These are phyloP conservation scores for Eimeria falciformis DNA, from an alignment of 169 alveolate genomes.

Conservation along the genomic window DNA sequence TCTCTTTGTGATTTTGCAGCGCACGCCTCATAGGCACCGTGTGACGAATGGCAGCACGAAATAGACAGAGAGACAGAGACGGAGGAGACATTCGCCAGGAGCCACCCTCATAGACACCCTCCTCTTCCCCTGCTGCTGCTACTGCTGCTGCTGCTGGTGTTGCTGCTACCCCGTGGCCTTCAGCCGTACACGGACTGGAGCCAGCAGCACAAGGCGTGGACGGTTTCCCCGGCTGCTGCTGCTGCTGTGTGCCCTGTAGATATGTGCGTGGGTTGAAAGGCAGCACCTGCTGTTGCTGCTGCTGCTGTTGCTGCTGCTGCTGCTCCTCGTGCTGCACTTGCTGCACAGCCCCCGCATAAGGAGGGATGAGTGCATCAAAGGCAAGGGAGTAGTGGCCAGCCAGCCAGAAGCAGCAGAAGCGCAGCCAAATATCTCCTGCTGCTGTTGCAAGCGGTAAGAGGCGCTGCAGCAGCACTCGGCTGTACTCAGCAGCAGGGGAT, in stretches of 20 bases:
- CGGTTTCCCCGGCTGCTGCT: conserved; percentile 17
- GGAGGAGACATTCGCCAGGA: conserved; percentile 36
- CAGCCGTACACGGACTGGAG: not conserved
- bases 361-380: conserved; percentile 63
- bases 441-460: conserved; percentile 63
- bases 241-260: conserved; percentile 33
- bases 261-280: conserved; percentile 43
- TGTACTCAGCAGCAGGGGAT: conserved; percentile 57
- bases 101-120: conserved; percentile 56
- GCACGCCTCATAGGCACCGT: conserved; percentile 49
- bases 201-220: not conserved
- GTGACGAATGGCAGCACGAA: not conserved
- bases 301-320: conserved; percentile 24
- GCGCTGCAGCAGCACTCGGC: conserved; percentile 67
- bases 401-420: conserved; percentile 58
- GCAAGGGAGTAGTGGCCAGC: conserved; percentile 69
- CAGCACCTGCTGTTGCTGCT: not conserved
- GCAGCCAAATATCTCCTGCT: conserved; percentile 72
- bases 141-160: not conserved
- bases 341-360: conserved; percentile 39
- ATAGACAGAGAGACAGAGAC: conserved; percentile 51
- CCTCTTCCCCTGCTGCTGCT: conserved; percentile 29
- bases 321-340: conserved; percentile 15
- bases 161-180: not conserved
- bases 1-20: conserved; percentile 39